Percentiles rank a stretch among this genome's conserved stretches.
Conservation (phyloP, 129 eudicot species). For the Mikania micrantha region DNA sequence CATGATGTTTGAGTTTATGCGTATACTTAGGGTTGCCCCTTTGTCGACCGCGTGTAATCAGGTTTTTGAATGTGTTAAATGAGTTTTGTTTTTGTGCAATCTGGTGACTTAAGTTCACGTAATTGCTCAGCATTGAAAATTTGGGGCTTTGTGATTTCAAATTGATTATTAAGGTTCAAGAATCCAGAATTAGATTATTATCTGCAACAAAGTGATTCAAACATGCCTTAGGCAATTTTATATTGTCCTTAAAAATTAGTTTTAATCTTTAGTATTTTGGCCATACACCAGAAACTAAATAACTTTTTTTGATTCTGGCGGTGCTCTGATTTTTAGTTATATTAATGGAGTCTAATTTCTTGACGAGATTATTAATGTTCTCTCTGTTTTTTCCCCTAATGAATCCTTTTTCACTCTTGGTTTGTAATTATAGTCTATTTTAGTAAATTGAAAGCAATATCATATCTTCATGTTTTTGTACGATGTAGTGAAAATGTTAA, state of each 20-base stretch:
- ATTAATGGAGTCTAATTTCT: too few relatives aligned
- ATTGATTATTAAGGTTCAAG: neutral
- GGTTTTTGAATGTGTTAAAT: neutral
- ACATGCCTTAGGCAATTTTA: neutral
- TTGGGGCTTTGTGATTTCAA: neutral
- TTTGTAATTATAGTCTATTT: neutral
- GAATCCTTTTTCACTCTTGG: neutral
- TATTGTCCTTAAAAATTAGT: neutral
- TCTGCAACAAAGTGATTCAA: neutral
- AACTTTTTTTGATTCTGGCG: too few relatives aligned
- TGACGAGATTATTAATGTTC: too few relatives aligned
- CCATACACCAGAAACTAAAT: too few relatives aligned
- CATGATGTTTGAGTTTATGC: neutral
- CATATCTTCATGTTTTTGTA: neutral
- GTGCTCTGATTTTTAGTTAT: neutral
- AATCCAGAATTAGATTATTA: neutral
- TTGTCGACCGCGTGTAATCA: neutral
- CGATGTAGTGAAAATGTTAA: neutral
- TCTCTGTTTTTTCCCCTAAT: too few relatives aligned
- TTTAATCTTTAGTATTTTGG: neutral
- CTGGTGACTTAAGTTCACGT: neutral
- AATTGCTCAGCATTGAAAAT: neutral
- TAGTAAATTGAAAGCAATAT: neutral
- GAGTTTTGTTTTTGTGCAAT: constrained; percentile 3
- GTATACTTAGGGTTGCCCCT: neutral